A percentile compares a stretch with the other conserved stretches of the same genome.
phyloP scores from a whole-genome alignment of 371 early-diverging fungal genomes.

The Syncephalastrum racemosum region DNA sequence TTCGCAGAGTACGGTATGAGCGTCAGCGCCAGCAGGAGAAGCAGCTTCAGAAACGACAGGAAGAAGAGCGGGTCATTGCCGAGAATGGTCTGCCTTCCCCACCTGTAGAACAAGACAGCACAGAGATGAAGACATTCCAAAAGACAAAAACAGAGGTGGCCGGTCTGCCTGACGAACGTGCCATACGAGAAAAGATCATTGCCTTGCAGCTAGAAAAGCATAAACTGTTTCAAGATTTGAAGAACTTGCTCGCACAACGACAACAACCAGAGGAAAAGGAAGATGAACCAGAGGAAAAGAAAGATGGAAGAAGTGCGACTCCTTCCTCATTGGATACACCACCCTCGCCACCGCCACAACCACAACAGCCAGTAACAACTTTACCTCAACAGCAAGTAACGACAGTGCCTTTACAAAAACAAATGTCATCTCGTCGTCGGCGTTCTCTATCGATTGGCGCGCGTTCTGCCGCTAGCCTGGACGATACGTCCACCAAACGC shows the following conservation, averaged over 20 bases:
- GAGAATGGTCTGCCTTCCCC: constrained; percentile 46
- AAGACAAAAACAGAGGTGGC: neutral
- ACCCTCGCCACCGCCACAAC: too few species aligned
- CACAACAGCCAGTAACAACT: too few species aligned
- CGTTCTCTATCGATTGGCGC: too few species aligned
- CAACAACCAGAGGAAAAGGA: neutral
- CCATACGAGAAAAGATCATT: constrained; percentile 33
- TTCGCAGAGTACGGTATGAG: constrained; percentile 32
- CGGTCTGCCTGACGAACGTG: constrained; percentile 17
- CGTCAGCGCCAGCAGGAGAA: constrained; percentile 19
- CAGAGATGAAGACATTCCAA: too few species aligned
- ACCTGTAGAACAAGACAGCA: constrained; percentile 25
- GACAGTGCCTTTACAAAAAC: too few species aligned
- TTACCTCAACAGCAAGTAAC: too few species aligned
- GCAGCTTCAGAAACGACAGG: neutral
- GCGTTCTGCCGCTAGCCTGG: too few species aligned
- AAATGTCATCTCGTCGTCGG: too few species aligned
- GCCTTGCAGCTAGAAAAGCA: constrained; percentile 39
- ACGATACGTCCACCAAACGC: too few species aligned
- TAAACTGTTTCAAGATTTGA: constrained; percentile 41
- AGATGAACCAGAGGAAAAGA: too few species aligned
- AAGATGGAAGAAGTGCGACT: too few species aligned
- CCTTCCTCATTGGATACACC: too few species aligned
- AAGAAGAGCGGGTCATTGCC: constrained; percentile 10
- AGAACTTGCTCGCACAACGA: constrained; percentile 26